A percentile compares a stretch with the other conserved stretches of the same genome.
These are phyloP conservation scores for Kalmusia sp. DNA, from an alignment of 2,329 filamentous ascomycete genomes.

Conservation along the genomic window DNA sequence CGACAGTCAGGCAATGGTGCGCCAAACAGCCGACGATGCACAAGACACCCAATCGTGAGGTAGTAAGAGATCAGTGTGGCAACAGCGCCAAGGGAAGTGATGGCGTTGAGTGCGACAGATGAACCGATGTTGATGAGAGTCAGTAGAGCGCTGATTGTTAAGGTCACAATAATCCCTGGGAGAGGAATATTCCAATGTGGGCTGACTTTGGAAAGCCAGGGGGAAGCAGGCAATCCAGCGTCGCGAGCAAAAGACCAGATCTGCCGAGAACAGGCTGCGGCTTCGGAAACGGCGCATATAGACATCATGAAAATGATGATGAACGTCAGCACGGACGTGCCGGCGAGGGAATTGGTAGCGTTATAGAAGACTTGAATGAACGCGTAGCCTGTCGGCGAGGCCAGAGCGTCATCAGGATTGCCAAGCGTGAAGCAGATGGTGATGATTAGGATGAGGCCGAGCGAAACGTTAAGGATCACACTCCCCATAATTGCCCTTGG, in stretches of 20 bases:
- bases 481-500: conserved; percentile 47
- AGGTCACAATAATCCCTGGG: conserved; percentile 28
- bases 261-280: conserved; percentile 28
- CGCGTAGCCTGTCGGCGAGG: conserved; percentile 40
- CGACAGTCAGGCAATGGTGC: conserved; percentile 3
- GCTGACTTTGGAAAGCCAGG: conserved; percentile 23
- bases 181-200: conserved; percentile 16
- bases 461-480: conserved; percentile 40
- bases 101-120: conserved; percentile 44
- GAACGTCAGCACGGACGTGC: conserved; percentile 28
- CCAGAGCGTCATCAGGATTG: conserved; percentile 33
- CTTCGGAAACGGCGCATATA: conserved; percentile 30
- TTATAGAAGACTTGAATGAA: conserved; percentile 47
- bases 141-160: conserved; percentile 40
- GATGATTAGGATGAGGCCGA: conserved; percentile 44
- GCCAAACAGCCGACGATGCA: conserved; percentile 1
- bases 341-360: conserved; percentile 20
- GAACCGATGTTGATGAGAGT: conserved; percentile 51
- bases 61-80: conserved; percentile 33
- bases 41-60: conserved; percentile 6
- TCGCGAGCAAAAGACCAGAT: conserved; percentile 32
- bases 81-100: conserved; percentile 37
- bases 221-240: conserved; percentile 22
- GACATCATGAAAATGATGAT: conserved; percentile 28
- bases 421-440: conserved; percentile 46